phyloP scores from a whole-genome alignment of 257 asterid species.

The Solanum phureja region DNA sequence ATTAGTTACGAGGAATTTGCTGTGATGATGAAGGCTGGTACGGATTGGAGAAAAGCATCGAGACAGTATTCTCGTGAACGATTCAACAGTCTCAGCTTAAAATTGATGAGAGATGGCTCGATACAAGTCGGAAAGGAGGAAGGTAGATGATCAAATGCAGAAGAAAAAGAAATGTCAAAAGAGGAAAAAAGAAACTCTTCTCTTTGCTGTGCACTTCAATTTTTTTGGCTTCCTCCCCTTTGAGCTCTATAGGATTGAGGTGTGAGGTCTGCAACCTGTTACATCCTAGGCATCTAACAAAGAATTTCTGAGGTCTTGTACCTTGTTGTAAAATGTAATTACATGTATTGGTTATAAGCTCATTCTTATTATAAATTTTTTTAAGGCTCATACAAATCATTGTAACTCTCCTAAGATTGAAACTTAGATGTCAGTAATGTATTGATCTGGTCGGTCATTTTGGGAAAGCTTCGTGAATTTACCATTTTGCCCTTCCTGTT shows the following conservation, averaged over 20 bases:
- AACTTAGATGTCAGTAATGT: not conserved
- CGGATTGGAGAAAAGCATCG: constrained; percentile 29
- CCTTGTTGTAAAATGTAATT: not conserved
- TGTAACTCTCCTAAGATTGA: not conserved
- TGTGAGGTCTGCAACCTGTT: not conserved
- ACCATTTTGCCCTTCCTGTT: too few species aligned
- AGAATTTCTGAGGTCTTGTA: not conserved
- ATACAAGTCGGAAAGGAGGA: constrained; percentile 1
- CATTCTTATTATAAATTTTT: not conserved
- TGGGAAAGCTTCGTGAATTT: too few species aligned
- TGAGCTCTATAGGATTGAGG: not conserved
- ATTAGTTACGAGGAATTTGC: constrained; percentile 23
- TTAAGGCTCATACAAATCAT: not conserved
- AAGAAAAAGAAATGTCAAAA: not conserved
- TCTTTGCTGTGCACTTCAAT: not conserved
- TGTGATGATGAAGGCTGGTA: constrained; percentile 24
- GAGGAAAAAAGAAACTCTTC: not conserved
- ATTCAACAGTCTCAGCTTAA: constrained; percentile 19
- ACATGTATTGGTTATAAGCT: not conserved
- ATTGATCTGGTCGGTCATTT: too few species aligned
- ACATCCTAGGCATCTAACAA: not conserved
- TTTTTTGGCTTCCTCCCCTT: not conserved
- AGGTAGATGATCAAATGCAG: not conserved
- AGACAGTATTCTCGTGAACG: constrained; percentile 21
- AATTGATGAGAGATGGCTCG: constrained; percentile 21